Evolutionary conservation across 2,329 filamentous ascomycete species (phyloP), one percentile per base, ranked within the genome.

Genomic region (Fusarium praegraminearum): DNA sequence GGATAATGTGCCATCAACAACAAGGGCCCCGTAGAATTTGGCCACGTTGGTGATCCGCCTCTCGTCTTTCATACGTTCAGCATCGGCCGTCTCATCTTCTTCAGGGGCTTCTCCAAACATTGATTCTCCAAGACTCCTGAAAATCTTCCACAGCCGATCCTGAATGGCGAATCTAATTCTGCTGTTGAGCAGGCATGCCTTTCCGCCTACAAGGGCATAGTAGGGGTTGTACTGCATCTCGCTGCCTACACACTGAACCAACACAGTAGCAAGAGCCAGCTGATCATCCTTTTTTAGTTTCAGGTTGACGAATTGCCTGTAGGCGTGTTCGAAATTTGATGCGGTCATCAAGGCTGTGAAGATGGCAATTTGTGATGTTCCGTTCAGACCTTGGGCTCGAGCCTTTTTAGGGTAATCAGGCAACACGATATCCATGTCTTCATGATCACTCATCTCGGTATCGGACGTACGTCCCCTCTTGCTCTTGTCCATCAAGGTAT

Each of bases 331-430:
- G 77, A 87, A 93, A 76, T 97, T 93, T 12, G 87, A 88, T 1
- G 93, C 93, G 13, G 92, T 94, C 84, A 98, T 92, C 63, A 99
- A 90, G 7, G 94, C 90, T 35, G 97, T 87, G 79, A 99, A 99
- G 63, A 99, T 97, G n/a, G 93, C 93, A 55, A 93, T 89, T 46
- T 94, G 91, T 22, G 96, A 87, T 61, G 93, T 90, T 0, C 93
- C 97, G 77, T 93, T 96, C 88, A 98, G 93, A 22, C 93, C 90
- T 70, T 97, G 91, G 46, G 92, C 88, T 60, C 88, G 87, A 16
- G 94, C 93, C n/a, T 97, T 87, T 64, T 89, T 87, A 20, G 78
- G 77, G 12, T 94, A 87, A 73, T 97, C 92, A 2, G 91, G 86
- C n/a, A 85, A 78, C n/a, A 82, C 77, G 66, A 81, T 78, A 36